phyloP scores from a whole-genome alignment of 805 yeast species.

The Scheffersomyces amazonensis region DNA sequence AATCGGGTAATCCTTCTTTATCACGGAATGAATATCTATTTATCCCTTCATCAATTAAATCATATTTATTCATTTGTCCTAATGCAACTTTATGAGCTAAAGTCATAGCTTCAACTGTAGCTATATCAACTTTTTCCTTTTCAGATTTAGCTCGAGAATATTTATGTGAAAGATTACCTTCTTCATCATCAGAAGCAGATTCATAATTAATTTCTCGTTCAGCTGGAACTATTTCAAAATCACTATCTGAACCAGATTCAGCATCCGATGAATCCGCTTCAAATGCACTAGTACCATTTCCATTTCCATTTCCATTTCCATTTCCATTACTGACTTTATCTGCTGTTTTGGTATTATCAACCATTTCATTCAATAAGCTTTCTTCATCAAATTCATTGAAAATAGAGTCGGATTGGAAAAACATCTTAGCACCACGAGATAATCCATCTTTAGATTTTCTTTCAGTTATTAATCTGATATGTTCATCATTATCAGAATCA shows the following conservation, averaged over 20 bases:
- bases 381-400: slow-evolving; percentile 45
- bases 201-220: slow-evolving; percentile 19
- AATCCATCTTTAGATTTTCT: slow-evolving; percentile 30
- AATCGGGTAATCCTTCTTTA: slow-evolving; percentile 85
- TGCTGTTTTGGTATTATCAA: slow-evolving; percentile 5
- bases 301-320: not conserved
- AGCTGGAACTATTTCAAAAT: slow-evolving; percentile 42
- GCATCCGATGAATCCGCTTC: slow-evolving; percentile 39
- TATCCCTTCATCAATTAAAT: slow-evolving; percentile 87
- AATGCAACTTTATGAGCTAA: slow-evolving; percentile 93
- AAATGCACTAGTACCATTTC: not conserved
- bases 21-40: slow-evolving; percentile 92
- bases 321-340: slow-evolving; percentile 1
- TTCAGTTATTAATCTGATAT: slow-evolving; percentile 57
- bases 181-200: slow-evolving; percentile 51
- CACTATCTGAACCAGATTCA: slow-evolving; percentile 33
- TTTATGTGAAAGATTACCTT: slow-evolving; percentile 36
- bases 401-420: slow-evolving; percentile 39
- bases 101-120: slow-evolving; percentile 96
- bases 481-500: slow-evolving; percentile 72
- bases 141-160: slow-evolving; percentile 46
- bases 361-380: slow-evolving; percentile 45
- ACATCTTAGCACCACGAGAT: slow-evolving; percentile 33
- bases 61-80: slow-evolving; percentile 82
- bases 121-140: slow-evolving; percentile 69